Evolutionary conservation across 2,329 filamentous ascomycete species (phyloP).

Genomic region (Aspergillus neotritici): DNA sequence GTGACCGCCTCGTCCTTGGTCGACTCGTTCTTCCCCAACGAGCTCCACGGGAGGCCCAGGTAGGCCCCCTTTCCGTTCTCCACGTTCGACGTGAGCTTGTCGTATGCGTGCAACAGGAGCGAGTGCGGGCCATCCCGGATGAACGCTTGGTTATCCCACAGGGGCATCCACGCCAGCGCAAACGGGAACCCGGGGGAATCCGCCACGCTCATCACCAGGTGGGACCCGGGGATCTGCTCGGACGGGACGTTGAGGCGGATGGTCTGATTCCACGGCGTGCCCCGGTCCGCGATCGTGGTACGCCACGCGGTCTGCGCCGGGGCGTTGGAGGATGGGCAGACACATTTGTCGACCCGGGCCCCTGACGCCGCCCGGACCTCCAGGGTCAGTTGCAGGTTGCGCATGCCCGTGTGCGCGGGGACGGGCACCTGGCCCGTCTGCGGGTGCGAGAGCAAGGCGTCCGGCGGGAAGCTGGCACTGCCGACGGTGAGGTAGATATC

Average conservation of each 20-base stretch:
- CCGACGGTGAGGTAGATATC: slow-evolving; percentile 91
- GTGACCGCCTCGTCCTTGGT: slow-evolving; percentile 68
- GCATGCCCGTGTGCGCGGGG: slow-evolving; percentile 58
- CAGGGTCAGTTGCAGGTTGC: slow-evolving; percentile 78
- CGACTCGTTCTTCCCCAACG: slow-evolving; percentile 60
- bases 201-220: slow-evolving; percentile 83
- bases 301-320: slow-evolving; percentile 78
- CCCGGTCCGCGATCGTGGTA: slow-evolving; percentile 72
- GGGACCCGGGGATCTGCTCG: slow-evolving; percentile 72
- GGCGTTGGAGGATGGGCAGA: slow-evolving; percentile 78
- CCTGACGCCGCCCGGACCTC: slow-evolving; percentile 78
- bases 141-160: slow-evolving; percentile 91
- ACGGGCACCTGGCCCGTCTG: slow-evolving; percentile 77
- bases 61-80: slow-evolving; percentile 76
- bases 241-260: slow-evolving; percentile 73
- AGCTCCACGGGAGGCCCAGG: slow-evolving; percentile 72
- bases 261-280: slow-evolving; percentile 81
- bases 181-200: slow-evolving; percentile 85
- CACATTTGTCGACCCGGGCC: slow-evolving; percentile 79
- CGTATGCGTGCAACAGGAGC: slow-evolving; percentile 80
- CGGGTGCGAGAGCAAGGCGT: slow-evolving; percentile 58
- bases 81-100: slow-evolving; percentile 76
- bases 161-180: slow-evolving; percentile 82
- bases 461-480: slow-evolving; percentile 68
- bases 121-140: slow-evolving; percentile 77